A percentile compares a stretch with the other conserved stretches of the same genome.
phyloP scores from a whole-genome alignment of 1,139 yeast species.

The Zygoascus hellenicus region DNA sequence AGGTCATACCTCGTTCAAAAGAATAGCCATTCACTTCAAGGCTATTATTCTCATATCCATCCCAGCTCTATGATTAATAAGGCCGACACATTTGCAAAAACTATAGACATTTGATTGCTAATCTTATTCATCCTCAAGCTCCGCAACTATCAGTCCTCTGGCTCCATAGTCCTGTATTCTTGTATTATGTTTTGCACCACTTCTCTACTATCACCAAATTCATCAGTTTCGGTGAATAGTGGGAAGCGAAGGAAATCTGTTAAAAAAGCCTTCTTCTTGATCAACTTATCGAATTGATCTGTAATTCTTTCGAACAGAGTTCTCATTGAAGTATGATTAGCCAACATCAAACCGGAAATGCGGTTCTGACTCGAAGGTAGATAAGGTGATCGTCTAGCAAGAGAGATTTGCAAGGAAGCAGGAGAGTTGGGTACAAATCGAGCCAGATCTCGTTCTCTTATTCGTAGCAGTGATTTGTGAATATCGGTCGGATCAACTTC shows the following conservation, averaged over 20 bases:
- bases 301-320: conserved; percentile 61
- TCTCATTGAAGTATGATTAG: conserved; percentile 70
- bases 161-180: conserved; percentile 56
- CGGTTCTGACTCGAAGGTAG: conserved; percentile 26
- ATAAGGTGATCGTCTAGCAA: conserved; percentile 70
- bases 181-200: conserved; percentile 61
- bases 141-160: too few species aligned
- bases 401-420: conserved; percentile 70
- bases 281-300: conserved; percentile 73
- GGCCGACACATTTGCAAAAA: too few species aligned
- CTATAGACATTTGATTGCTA: too few species aligned
- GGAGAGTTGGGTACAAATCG: conserved; percentile 86
- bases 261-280: conserved; percentile 76
- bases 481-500: conserved; percentile 65
- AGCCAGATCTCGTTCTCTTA: conserved; percentile 60
- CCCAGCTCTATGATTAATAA: too few species aligned
- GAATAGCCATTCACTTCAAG: too few species aligned
- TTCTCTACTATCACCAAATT: conserved; percentile 76
- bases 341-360: conserved; percentile 63
- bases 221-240: conserved; percentile 61
- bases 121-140: too few species aligned
- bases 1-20: too few species aligned
- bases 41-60: too few species aligned
- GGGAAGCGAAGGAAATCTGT: conserved; percentile 63
- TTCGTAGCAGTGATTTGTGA: conserved; percentile 70